These are phyloP conservation scores for Heteromeles arbutifolia DNA, from an alignment of 306 rosid genomes.

Conservation along the genomic window DNA sequence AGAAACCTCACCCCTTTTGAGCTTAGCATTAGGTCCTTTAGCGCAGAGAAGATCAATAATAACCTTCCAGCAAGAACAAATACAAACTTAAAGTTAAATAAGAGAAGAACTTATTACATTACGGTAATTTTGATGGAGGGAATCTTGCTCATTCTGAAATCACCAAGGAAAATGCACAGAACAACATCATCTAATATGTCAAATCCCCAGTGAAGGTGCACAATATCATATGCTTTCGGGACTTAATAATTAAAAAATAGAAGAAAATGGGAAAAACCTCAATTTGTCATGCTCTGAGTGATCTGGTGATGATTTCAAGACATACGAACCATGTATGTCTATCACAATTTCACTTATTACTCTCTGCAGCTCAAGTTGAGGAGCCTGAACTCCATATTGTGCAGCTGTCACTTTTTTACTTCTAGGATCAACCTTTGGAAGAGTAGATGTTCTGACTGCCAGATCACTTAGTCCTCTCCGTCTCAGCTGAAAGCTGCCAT, in stretches of 20 bases:
- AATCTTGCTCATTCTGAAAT: neutral
- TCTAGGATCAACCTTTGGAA: constrained; percentile 60
- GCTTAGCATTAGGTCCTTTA: constrained; percentile 48
- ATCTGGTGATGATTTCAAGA: constrained; percentile 55
- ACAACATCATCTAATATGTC: neutral
- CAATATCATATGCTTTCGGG: neutral
- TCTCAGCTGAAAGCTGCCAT: constrained; percentile 72
- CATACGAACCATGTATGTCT: constrained; percentile 62
- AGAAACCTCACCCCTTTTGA: constrained; percentile 60
- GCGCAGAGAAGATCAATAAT: constrained; percentile 67
- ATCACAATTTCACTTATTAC: constrained; percentile 57
- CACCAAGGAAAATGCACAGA: neutral
- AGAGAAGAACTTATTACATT: neutral
- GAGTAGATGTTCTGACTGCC: constrained; percentile 42
- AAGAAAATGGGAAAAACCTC: constrained; percentile 38
- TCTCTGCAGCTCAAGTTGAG: constrained; percentile 59
- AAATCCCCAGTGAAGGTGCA: neutral
- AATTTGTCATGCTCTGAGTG: constrained; percentile 58
- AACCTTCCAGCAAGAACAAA: constrained; percentile 56
- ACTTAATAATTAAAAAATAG: neutral
- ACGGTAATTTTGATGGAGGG: neutral
- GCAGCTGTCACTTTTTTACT: constrained; percentile 56
- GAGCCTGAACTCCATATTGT: constrained; percentile 46
- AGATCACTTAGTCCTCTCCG: constrained; percentile 54
- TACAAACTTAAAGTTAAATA: neutral